Conservation (phyloP, 2,329 filamentous ascomycete genomes). For the Stachybotrys echinatus region DNA sequence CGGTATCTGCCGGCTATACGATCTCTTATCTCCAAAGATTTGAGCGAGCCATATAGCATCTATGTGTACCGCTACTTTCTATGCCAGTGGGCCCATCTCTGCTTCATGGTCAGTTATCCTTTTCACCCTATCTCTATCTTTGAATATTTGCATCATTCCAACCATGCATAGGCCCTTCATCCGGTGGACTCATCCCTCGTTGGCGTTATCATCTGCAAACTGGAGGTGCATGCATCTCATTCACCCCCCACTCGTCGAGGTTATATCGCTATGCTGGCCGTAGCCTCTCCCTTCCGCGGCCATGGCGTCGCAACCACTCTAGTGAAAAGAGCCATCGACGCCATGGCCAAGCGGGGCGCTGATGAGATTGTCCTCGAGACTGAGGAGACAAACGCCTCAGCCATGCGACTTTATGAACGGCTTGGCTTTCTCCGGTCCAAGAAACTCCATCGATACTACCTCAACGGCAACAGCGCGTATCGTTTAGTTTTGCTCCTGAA, state of each 20-base stretch:
- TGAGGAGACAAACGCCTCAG: conserved; percentile 85
- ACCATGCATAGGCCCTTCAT: conserved; percentile 49
- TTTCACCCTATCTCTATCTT: background rate
- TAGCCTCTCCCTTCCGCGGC: conserved; percentile 72
- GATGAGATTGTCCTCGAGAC: conserved; percentile 97
- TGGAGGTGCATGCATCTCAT: conserved; percentile 83
- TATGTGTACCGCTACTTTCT: conserved; percentile 98
- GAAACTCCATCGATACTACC: conserved; percentile 87
- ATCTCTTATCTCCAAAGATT: conserved; percentile 87
- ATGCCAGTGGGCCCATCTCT: conserved; percentile 97
- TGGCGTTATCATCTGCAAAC: conserved; percentile 90
- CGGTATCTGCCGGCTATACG: conserved; percentile 79
- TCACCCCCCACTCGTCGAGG: conserved; percentile 70
- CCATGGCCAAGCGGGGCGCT: conserved; percentile 77
- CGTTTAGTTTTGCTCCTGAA: conserved; percentile 79
- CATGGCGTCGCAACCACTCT: conserved; percentile 83
- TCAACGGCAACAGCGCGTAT: conserved; percentile 95
- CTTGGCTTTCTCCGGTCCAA: conserved; percentile 91
- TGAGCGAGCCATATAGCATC: conserved; percentile 98
- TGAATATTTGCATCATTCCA: no score
- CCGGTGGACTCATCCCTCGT: conserved; percentile 61
- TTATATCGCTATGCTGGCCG: conserved; percentile 99
- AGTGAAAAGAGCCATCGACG: conserved; percentile 85
- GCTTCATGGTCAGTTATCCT: conserved; percentile 68
- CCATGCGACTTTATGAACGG: conserved; percentile 87